Evolutionary conservation across 805 yeast species (phyloP).

Genomic region (Blastobotrys americana): DNA sequence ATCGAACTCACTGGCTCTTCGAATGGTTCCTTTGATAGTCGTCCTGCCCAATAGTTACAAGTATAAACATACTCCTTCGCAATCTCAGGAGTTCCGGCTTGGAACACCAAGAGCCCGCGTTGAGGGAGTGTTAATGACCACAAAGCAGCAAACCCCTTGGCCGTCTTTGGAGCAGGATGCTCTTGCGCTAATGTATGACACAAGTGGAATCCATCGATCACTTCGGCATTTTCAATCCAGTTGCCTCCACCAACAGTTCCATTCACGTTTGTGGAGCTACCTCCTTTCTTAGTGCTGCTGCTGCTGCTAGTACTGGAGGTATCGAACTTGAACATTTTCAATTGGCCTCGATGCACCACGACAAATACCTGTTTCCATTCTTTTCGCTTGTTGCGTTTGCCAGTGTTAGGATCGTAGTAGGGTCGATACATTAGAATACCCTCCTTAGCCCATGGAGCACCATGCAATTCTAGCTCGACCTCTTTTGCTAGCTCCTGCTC

Average conservation of each 20-base stretch:
- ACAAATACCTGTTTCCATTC: slow-evolving; percentile 48
- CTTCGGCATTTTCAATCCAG: slow-evolving; percentile 59
- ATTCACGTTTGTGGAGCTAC: slow-evolving; percentile 14
- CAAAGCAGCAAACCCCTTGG: slow-evolving; percentile 33
- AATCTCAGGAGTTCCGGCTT: slow-evolving; percentile 57
- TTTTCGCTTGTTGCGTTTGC: slow-evolving; percentile 23
- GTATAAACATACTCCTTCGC: slow-evolving; percentile 67
- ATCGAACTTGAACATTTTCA: slow-evolving; percentile 49
- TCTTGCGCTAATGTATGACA: slow-evolving; percentile 40
- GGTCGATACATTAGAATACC: slow-evolving; percentile 45
- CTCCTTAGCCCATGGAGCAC: slow-evolving; percentile 75
- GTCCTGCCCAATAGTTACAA: slow-evolving; percentile 86
- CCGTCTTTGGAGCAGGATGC: slow-evolving; percentile 28
- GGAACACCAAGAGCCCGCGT: slow-evolving; percentile 44
- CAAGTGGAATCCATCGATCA: slow-evolving; percentile 46
- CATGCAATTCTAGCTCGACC: slow-evolving; percentile 54
- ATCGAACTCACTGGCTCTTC: slow-evolving; percentile 62
- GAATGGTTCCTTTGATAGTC: slow-evolving; percentile 71
- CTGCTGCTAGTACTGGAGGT: slow-evolving; percentile 9
- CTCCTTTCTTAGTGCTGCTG: slow-evolving; percentile 23
- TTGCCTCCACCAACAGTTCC: slow-evolving; percentile 51
- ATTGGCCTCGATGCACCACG: slow-evolving; percentile 63
- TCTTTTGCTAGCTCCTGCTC: slow-evolving; percentile 43
- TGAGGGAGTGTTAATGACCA: slow-evolving; percentile 56
- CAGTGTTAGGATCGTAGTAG: slow-evolving; percentile 23